A percentile compares a stretch with the other conserved stretches of the same genome.
Conservation (phyloP, 192 early-diverging fungal species). For the Coemansia sp. region DNA sequence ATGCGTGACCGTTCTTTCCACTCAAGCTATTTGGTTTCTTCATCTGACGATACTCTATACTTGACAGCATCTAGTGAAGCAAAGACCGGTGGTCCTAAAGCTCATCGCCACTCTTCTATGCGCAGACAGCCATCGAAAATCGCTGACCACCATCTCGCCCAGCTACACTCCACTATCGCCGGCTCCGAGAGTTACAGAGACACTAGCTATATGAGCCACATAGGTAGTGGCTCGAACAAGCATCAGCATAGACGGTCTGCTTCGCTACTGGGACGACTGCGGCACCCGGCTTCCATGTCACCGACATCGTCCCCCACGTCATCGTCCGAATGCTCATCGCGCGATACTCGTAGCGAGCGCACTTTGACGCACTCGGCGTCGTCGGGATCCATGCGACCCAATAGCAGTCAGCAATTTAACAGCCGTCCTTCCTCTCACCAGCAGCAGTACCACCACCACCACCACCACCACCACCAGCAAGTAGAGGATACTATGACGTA, state of each 20-base stretch:
- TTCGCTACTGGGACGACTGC: slow-evolving; percentile 22
- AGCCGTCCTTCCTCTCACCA: not conserved
- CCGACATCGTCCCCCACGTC: slow-evolving; percentile 40
- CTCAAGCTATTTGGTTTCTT: slow-evolving; percentile 13
- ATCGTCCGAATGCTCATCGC: slow-evolving; percentile 33
- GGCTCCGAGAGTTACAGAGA: not conserved
- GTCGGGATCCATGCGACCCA: slow-evolving; percentile 23
- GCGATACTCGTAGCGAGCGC: slow-evolving; percentile 33
- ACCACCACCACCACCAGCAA: not conserved
- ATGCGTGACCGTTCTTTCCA: slow-evolving; percentile 19
- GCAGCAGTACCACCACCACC: too few relatives aligned
- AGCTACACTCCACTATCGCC: not conserved
- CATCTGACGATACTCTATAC: slow-evolving; percentile 39
- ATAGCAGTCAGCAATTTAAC: slow-evolving; percentile 3
- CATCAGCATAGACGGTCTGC: slow-evolving; percentile 21
- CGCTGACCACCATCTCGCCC: slow-evolving; percentile 1
- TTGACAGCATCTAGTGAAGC: not conserved
- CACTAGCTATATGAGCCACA: not conserved
- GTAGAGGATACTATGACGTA: not conserved
- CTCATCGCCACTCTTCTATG: not conserved
- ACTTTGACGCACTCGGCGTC: slow-evolving; percentile 42
- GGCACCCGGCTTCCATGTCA: slow-evolving; percentile 10
- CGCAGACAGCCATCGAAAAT: not conserved
- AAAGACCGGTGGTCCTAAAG: not conserved
- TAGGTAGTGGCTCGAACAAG: not conserved